These are phyloP conservation scores for Neocucurbitaria cava DNA, from an alignment of 2,329 filamentous ascomycete species.

Conservation along the genomic window DNA sequence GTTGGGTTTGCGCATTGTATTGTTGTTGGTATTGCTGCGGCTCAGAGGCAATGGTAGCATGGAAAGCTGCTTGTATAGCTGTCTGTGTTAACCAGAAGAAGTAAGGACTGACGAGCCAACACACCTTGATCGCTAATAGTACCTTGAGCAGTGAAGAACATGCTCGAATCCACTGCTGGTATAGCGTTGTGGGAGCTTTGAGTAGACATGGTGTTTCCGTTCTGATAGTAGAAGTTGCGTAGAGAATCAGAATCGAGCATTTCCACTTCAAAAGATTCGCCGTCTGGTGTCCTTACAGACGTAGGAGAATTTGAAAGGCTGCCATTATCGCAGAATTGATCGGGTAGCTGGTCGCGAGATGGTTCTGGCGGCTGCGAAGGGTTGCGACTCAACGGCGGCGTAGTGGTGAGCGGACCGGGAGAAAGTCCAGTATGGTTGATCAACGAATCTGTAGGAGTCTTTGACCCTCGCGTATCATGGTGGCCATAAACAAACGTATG, in stretches of 20 bases:
- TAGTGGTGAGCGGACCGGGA: constrained; percentile 42
- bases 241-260: constrained; percentile 41
- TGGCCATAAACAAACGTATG: constrained; percentile 31
- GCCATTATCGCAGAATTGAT: constrained; percentile 41
- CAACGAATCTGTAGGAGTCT: constrained; percentile 44
- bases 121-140: constrained; percentile 30
- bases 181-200: constrained; percentile 32
- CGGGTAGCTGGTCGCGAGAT: constrained; percentile 34
- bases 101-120: constrained; percentile 1
- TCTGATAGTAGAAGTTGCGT: constrained; percentile 37
- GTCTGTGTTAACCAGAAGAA: constrained; percentile 18
- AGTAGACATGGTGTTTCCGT: constrained; percentile 30
- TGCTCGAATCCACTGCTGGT: constrained; percentile 27
- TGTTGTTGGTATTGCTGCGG: constrained; percentile 30
- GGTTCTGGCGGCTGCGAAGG: constrained; percentile 40
- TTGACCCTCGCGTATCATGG: constrained; percentile 36
- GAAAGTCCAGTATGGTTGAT: constrained; percentile 43
- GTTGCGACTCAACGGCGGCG: constrained; percentile 42
- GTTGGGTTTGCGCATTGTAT: constrained; percentile 22
- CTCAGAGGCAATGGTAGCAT: constrained; percentile 29
- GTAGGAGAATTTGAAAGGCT: constrained; percentile 46
- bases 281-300: constrained; percentile 44
- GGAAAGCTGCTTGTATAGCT: constrained; percentile 36
- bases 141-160: constrained; percentile 32
- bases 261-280: constrained; percentile 41